These are phyloP conservation scores for Sanghuangporus weigelae DNA, from an alignment of 1,284 basidiomycete genomes.

Conservation along the genomic window DNA sequence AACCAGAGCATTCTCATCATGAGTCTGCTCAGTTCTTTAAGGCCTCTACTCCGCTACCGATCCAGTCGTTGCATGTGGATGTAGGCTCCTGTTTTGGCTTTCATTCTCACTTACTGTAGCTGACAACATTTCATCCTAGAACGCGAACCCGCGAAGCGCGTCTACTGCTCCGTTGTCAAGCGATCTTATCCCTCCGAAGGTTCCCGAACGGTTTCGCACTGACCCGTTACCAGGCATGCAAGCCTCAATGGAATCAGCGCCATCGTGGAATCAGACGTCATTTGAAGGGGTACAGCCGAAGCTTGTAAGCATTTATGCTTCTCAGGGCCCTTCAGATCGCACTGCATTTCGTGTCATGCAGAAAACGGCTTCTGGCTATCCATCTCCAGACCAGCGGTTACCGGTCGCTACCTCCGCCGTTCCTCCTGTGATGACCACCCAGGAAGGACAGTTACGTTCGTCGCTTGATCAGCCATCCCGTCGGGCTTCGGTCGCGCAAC, in stretches of 20 bases:
- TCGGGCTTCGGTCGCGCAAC: background rate
- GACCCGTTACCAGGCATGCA: background rate
- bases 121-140: background rate
- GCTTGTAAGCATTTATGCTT: conserved; percentile 16
- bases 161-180: background rate
- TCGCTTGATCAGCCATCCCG: background rate
- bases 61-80: background rate
- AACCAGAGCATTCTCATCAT: background rate
- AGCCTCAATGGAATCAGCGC: background rate
- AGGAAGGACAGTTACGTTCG: background rate
- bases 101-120: background rate
- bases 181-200: background rate
- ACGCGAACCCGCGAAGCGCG: conserved; percentile 2
- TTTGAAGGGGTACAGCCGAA: background rate
- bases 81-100: background rate
- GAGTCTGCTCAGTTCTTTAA: background rate
- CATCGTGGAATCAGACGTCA: background rate
- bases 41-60: background rate
- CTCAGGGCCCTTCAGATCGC: conserved; percentile 16
- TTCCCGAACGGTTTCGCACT: conserved; percentile 1
- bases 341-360: conserved; percentile 1
- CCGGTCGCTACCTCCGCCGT: background rate
- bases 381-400: background rate
- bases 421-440: background rate
- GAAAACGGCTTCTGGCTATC: background rate